Conservation (phyloP, 257 asterid species). For the Rhazya stricta region DNA sequence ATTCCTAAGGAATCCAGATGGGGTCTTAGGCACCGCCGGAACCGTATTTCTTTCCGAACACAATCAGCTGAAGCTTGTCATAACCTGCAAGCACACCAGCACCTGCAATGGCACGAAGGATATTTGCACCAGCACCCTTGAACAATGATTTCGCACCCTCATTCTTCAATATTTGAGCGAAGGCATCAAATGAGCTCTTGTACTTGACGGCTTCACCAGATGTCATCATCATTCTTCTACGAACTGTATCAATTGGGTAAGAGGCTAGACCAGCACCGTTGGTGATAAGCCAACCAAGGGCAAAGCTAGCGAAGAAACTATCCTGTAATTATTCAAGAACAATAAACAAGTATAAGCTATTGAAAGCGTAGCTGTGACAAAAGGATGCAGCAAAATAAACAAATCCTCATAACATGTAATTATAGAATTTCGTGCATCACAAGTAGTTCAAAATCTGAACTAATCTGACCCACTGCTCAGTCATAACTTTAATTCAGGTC, state of each 20-base stretch:
- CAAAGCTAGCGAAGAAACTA: constrained; percentile 90
- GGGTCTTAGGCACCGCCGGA: constrained; percentile 68
- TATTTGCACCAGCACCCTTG: constrained; percentile 95
- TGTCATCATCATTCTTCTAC: constrained; percentile 98
- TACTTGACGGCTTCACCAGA: constrained; percentile 94
- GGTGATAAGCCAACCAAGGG: constrained; percentile 89
- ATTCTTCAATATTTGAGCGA: constrained; percentile 62
- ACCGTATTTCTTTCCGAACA: constrained; percentile 84
- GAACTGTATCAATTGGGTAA: constrained; percentile 82
- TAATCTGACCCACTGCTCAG: neutral
- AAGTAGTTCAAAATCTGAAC: neutral
- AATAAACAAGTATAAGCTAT: neutral
- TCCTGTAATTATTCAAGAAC: constrained; percentile 51
- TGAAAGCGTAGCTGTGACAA: neutral
- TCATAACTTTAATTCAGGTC: neutral
- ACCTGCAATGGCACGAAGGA: constrained; percentile 88
- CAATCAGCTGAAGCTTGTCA: constrained; percentile 83
- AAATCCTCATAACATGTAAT: no score
- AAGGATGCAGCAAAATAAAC: neutral
- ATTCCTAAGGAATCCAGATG: constrained; percentile 11
- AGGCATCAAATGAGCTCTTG: constrained; percentile 82
- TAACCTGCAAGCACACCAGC: constrained; percentile 94
- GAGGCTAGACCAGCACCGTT: constrained; percentile 94
- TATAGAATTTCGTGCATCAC: neutral
- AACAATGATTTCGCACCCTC: constrained; percentile 78